These are phyloP conservation scores for Lanmaoa pseudosensibilis DNA, from an alignment of 768 basidiomycete genomes.

Conservation along the genomic window DNA sequence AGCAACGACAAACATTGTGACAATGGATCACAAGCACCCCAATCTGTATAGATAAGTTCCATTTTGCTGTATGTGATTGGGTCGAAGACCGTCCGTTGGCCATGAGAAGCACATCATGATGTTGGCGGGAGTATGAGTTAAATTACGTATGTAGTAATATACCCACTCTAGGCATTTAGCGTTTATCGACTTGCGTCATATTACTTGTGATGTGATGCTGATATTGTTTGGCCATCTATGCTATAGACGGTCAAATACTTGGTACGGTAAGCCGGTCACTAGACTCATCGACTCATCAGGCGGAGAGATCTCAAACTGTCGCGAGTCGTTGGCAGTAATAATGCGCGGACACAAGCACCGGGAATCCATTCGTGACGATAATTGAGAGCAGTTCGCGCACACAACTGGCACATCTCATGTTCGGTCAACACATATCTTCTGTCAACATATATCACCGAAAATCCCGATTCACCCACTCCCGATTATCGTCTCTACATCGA, in stretches of 20 bases:
- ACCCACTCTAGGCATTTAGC: neutral
- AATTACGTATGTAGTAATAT: neutral
- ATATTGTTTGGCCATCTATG: too few relatives aligned
- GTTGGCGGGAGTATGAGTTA: neutral
- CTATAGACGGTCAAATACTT: too few relatives aligned
- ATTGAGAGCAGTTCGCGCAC: slow-evolving; percentile 6
- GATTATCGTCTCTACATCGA: slow-evolving; percentile 53
- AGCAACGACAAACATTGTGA: neutral
- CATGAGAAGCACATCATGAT: neutral
- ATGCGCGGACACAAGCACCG: slow-evolving; percentile 32
- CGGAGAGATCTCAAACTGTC: neutral
- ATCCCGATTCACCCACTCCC: neutral
- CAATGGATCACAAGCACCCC: neutral
- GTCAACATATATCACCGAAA: neutral
- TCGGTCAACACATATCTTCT: slow-evolving; percentile 1
- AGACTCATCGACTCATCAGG: neutral
- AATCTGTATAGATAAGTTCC: neutral
- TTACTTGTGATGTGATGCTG: too few relatives aligned
- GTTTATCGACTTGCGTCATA: neutral
- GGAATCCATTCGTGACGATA: slow-evolving; percentile 9
- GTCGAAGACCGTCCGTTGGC: too few relatives aligned
- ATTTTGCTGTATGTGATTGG: neutral
- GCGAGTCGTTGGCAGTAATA: neutral
- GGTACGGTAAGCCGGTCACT: neutral
- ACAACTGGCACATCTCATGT: neutral